Base-by-base conservation (phyloP, 1,139 yeast species). In the Hyphopichia fennica region DNA sequence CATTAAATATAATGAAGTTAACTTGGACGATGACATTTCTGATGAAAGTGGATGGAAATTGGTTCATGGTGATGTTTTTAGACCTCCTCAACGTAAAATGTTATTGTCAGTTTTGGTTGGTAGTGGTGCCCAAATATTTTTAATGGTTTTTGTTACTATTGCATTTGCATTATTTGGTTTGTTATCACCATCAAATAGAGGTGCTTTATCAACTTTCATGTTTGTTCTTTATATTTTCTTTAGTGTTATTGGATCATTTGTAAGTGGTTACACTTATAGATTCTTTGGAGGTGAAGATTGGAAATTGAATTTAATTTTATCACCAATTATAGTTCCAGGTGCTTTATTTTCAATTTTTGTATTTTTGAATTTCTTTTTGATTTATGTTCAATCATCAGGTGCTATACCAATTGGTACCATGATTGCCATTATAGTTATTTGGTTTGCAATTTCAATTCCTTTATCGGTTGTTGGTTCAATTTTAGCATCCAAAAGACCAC, bases 41-140 rank as follows among this genome's bases (percentile, higher is more conserved):
- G 97, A 91, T 58, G 99, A 95, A 62, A 79, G 91, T 58, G 99
- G 99, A 34, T 93, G 99, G 99, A 95, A 95, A 64, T 76, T 93
- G 50, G 83, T 91, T 36, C 96, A 93, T 59, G 98, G 97, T 46
- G 99, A 93, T 62, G 90, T 93, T 29, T 93, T 93, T 73, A 79
- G 99, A 62, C 72, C 93, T 6, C 99, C 99, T 33, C 65, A 73
- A 45, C 74, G 79, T 50, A 74, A 86, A 46, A 75, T 90, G 79
- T 51, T 87, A 19, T 75, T 90, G 45, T 86, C 96, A 5, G 81
- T 90, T 11, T 65, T 90, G 29, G 79, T 90, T 43, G 99, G 99
- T 36, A 83, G 95, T 45, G 99, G 99, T 45, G 67, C 78, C 29
- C 99, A 93, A 64, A 66, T 93, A 38, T 79, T 90, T 49, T 71